Evolutionary conservation across 352 stramenopile genomes (phyloP), one percentile per base, ranked within the genome.

Genomic region (Phytophthora hibernalis): DNA sequence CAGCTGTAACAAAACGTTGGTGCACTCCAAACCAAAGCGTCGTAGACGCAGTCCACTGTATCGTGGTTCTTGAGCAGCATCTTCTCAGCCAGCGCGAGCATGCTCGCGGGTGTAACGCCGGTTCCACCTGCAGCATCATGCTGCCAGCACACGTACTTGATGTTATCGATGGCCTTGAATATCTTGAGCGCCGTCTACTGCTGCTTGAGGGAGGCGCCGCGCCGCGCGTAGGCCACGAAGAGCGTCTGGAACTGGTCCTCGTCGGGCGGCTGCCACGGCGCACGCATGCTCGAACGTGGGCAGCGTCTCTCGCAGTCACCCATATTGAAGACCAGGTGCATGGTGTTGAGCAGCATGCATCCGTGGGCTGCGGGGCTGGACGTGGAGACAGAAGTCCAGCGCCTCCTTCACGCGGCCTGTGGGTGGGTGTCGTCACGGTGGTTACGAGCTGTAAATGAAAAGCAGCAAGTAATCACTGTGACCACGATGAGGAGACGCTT

Each of bases 181-280:
- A 96, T 92, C 65, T 94, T 94, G 59, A 94, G 79, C 55, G 85
- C 87, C 15, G 86, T 93, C 60, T 96, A 85, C 74, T 96, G 87
- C 67, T 96, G 87, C 76, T 96, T 92, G 59, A 93, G 81, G 53
- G 91, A 91, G 49, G 79, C 81, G 5, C 83, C 75, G 33, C 80
- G 72, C 8, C 82, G 75, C 33, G 72, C 81, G 57, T 94, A 96
- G 15, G 72, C 73, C 53, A 84, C 74, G 58, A 96, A 96, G 20
- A 94, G 76, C 76, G 79, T 78, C 65, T 80, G 64, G 50, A 77
- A 85, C 22, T 92, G 78, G 60, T 96, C 87, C 54, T 96, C 82
- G 47, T 79, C 90, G 20, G 83, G 81, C 40, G 77, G 3, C 62
- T 62, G 28, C 60, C 18, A 74, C 68, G 22, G 78, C 72, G 54